A percentile compares a stretch with the other conserved stretches of the same genome.
These are phyloP conservation scores for Chamaecrista fasciculata DNA, from an alignment of 306 rosid genomes.

Conservation along the genomic window DNA sequence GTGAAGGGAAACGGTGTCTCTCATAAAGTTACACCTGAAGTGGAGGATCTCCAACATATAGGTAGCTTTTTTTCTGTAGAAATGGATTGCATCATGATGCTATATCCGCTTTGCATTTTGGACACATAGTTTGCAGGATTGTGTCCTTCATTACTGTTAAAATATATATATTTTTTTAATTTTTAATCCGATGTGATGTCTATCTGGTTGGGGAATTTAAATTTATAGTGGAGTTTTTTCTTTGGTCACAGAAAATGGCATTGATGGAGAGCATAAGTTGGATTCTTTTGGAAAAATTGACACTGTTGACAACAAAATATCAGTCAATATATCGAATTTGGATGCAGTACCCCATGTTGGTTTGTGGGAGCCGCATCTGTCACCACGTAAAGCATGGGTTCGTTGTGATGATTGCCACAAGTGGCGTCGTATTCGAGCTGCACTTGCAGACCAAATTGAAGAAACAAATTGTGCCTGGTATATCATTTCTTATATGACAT, in stretches of 20 bases:
- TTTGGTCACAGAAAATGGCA: constrained; percentile 28
- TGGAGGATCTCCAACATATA: constrained; percentile 44
- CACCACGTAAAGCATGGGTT: constrained; percentile 84
- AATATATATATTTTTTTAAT: constrained; percentile 21
- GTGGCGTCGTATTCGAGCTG: constrained; percentile 92
- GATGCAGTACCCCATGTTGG: constrained; percentile 43
- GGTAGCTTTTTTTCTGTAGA: constrained; percentile 42
- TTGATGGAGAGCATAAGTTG: constrained; percentile 45
- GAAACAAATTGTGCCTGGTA: constrained; percentile 86
- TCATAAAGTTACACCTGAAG: constrained; percentile 35
- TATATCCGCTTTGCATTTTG: constrained; percentile 17
- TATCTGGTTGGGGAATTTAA: constrained; percentile 13
- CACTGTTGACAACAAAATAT: constrained; percentile 32
- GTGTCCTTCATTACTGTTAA: constrained; percentile 14
- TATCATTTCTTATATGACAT: constrained; percentile 21
- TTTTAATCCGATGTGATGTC: constrained; percentile 24
- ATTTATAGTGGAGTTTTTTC: constrained; percentile 14
- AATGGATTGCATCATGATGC: constrained; percentile 13
- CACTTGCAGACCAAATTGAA: constrained; percentile 77
- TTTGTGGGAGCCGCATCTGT: constrained; percentile 50
- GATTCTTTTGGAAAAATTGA: constrained; percentile 43
- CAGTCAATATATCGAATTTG: constrained; percentile 32
- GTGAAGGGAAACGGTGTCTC: constrained; percentile 42
- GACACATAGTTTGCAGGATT: constrained; percentile 1
- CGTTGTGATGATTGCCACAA: constrained; percentile 89